These are phyloP conservation scores for Pulveroboletus ravenelii DNA, from an alignment of 768 basidiomycete species.

Conservation along the genomic window DNA sequence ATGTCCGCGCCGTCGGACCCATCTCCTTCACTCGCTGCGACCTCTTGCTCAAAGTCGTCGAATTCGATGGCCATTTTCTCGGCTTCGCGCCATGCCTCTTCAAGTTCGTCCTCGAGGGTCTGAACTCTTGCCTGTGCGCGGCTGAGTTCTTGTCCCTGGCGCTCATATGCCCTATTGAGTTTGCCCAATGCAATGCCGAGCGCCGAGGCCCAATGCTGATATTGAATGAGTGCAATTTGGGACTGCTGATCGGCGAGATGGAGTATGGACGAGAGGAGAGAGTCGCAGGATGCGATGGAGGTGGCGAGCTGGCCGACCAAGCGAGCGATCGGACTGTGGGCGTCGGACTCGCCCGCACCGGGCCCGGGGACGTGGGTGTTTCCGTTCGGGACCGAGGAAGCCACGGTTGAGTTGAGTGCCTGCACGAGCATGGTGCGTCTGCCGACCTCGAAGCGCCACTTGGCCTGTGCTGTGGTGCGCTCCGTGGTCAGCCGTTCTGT, in stretches of 20 bases:
- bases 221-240: constrained; percentile 56
- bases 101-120: constrained; percentile 63
- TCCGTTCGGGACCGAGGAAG: constrained; percentile 15
- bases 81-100: constrained; percentile 79
- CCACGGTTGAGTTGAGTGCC: constrained; percentile 54
- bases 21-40: constrained; percentile 20
- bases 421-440: constrained; percentile 68
- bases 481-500: constrained; percentile 50
- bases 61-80: constrained; percentile 68
- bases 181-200: constrained; percentile 75
- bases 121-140: constrained; percentile 43
- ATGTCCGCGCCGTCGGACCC: not conserved
- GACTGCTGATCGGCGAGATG: constrained; percentile 56
- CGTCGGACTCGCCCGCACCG: constrained; percentile 20
- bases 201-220: constrained; percentile 71
- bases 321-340: constrained; percentile 35
- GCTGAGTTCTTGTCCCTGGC: constrained; percentile 55
- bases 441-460: constrained; percentile 63
- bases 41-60: constrained; percentile 50
- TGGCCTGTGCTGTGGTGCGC: constrained; percentile 54
- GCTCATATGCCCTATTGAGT: constrained; percentile 70
- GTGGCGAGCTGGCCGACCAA: constrained; percentile 59
- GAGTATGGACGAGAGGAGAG: constrained; percentile 52
- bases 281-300: constrained; percentile 54
- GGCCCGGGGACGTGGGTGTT: constrained; percentile 7